Percentiles rank a stretch among this genome's conserved stretches.
phyloP scores from a whole-genome alignment of 2,329 filamentous ascomycete species.

The Ciborinia camelliae region DNA sequence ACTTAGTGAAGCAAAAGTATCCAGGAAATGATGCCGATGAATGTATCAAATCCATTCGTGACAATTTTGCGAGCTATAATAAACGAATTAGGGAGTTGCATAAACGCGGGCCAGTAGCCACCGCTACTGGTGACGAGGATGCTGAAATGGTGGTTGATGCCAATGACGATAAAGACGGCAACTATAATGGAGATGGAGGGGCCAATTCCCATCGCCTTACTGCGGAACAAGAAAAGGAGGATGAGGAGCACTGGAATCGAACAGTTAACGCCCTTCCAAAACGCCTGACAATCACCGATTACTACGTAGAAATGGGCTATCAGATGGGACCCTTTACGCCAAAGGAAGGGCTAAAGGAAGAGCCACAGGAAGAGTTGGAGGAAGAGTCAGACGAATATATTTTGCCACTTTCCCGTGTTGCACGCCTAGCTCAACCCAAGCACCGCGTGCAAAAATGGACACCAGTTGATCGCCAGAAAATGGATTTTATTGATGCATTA shows the following conservation, averaged over 20 bases:
- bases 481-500: too few relatives aligned
- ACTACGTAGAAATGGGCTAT: slow-evolving; percentile 4
- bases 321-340: not conserved
- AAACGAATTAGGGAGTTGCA: not conserved
- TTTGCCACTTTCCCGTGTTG: not conserved
- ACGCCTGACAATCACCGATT: not conserved
- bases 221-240: not conserved
- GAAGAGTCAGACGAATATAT: too few relatives aligned
- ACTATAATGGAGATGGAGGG: not conserved
- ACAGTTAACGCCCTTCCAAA: not conserved
- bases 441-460: too few relatives aligned
- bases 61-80: not conserved
- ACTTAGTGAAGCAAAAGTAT: not conserved
- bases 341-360: not conserved
- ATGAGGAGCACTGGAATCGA: slow-evolving; percentile 1
- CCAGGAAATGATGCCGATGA: not conserved
- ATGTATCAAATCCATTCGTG: not conserved
- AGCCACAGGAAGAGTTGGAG: not conserved
- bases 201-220: not conserved
- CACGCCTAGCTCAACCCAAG: not conserved
- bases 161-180: not conserved
- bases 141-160: not conserved
- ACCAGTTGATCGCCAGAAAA: too few relatives aligned
- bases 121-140: too few relatives aligned
- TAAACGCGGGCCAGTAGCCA: not conserved